Evolutionary conservation across 169 alveolate species (phyloP).

Genomic region (Haemoproteus tartakovskyi): DNA sequence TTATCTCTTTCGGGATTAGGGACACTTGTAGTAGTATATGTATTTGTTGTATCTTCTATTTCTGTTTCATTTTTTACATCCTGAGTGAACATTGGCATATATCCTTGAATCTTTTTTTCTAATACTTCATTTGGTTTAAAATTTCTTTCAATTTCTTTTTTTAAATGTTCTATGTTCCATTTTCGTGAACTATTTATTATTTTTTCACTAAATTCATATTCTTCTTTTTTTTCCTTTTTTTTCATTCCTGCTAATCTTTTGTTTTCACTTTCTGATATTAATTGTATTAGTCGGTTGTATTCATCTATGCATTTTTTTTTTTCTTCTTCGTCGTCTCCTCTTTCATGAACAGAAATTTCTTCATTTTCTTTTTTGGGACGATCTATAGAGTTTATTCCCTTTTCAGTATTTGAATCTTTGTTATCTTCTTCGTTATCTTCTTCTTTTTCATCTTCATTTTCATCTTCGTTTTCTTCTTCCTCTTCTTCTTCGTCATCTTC

Average conservation of each 20-base stretch:
- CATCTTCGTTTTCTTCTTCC: neutral
- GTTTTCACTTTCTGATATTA: constrained; percentile 5
- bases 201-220: constrained; percentile 35
- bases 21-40: neutral
- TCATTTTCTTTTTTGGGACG: neutral
- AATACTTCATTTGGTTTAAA: constrained; percentile 2
- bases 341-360: neutral
- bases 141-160: constrained; percentile 15
- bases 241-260: constrained; percentile 2
- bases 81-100: constrained; percentile 34
- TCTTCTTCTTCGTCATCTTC: neutral
- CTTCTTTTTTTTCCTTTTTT: constrained; percentile 38
- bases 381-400: too few relatives aligned
- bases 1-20: neutral
- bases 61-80: too few relatives aligned
- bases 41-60: too few relatives aligned
- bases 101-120: constrained; percentile 46
- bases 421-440: neutral
- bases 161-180: constrained; percentile 16
- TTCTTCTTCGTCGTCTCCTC: constrained; percentile 1
- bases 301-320: constrained; percentile 41
- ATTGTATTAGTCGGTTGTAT: constrained; percentile 18
- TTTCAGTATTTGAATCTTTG: too few relatives aligned
- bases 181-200: constrained; percentile 19
- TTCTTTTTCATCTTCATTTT: neutral